A percentile compares a stretch with the other conserved stretches of the same genome.
Evolutionary conservation across 257 asterid genomes (phyloP).

Genomic region (Mentha longifolia): DNA sequence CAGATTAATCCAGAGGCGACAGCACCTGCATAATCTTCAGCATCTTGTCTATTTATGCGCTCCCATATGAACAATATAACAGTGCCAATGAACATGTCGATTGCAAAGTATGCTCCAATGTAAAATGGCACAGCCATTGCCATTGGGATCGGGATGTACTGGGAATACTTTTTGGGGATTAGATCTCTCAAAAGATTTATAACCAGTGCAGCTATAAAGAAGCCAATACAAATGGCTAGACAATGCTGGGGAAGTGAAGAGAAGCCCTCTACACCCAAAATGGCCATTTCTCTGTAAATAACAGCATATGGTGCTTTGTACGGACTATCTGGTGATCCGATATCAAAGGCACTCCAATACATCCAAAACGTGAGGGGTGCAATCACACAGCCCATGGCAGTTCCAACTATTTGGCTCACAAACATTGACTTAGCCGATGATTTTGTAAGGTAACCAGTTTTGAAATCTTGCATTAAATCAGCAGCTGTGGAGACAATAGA

Average conservation of each 20-base stretch:
- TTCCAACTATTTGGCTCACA: slow-evolving; percentile 88
- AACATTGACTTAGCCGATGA: slow-evolving; percentile 98
- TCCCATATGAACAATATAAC: slow-evolving; percentile 87
- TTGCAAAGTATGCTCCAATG: slow-evolving; percentile 93
- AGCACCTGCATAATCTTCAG: slow-evolving; percentile 86
- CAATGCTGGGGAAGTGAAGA: slow-evolving; percentile 94
- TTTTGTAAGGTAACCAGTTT: slow-evolving; percentile 80
- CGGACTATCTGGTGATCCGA: slow-evolving; percentile 93
- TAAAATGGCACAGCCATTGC: slow-evolving; percentile 97
- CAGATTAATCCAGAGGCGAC: slow-evolving; percentile 96
- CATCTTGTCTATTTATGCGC: slow-evolving; percentile 63
- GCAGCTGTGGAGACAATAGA: slow-evolving; percentile 96
- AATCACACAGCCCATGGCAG: slow-evolving; percentile 93
- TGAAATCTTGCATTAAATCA: slow-evolving; percentile 94
- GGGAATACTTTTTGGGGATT: slow-evolving; percentile 56
- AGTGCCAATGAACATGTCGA: slow-evolving; percentile 94
- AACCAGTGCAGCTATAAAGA: slow-evolving; percentile 73
- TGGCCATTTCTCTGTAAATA: slow-evolving; percentile 91
- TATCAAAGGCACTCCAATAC: slow-evolving; percentile 90
- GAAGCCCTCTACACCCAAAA: slow-evolving; percentile 89
- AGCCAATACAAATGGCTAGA: slow-evolving; percentile 70
- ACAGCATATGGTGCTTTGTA: slow-evolving; percentile 96
- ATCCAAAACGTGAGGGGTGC: slow-evolving; percentile 98
- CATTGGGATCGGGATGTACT: slow-evolving; percentile 90
- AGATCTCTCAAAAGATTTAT: slow-evolving; percentile 74